phyloP scores from a whole-genome alignment of 768 basidiomycete genomes.

The Gelatoporia subvermispora region DNA sequence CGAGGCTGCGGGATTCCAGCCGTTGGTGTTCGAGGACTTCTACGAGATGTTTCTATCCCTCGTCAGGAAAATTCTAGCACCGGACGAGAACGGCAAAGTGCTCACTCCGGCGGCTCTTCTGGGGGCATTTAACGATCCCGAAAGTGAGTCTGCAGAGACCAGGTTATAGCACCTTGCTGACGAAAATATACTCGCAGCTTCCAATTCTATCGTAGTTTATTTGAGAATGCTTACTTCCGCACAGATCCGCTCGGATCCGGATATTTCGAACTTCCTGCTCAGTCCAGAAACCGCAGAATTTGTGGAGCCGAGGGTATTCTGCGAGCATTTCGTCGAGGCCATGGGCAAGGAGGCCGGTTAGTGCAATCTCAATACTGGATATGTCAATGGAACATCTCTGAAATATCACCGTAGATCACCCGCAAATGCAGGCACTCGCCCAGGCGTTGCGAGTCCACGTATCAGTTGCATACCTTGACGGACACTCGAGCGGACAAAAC shows the following conservation, averaged over 20 bases:
- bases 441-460: conserved; percentile 63
- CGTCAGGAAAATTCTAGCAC: conserved; percentile 38
- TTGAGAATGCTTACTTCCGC: conserved; percentile 82
- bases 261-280: conserved; percentile 63
- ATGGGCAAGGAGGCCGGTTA: conserved; percentile 73
- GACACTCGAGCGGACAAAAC: conserved; percentile 33
- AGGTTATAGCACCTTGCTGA: neutral
- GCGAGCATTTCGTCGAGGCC: conserved; percentile 72
- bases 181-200: conserved; percentile 34
- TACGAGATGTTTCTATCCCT: conserved; percentile 57
- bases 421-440: conserved; percentile 75
- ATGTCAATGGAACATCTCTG: neutral
- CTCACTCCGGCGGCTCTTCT: conserved; percentile 39
- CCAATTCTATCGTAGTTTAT: conserved; percentile 73
- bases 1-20: conserved; percentile 55
- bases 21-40: conserved; percentile 70
- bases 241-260: conserved; percentile 63
- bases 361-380: neutral
- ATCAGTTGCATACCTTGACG: conserved; percentile 78
- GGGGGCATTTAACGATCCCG: conserved; percentile 47
- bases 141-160: conserved; percentile 33
- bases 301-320: conserved; percentile 62
- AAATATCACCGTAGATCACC: conserved; percentile 49
- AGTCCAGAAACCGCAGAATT: conserved; percentile 64
- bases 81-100: conserved; percentile 28